Conservation (phyloP, 306 rosid genomes). For the Casuarina cunninghamiana region DNA sequence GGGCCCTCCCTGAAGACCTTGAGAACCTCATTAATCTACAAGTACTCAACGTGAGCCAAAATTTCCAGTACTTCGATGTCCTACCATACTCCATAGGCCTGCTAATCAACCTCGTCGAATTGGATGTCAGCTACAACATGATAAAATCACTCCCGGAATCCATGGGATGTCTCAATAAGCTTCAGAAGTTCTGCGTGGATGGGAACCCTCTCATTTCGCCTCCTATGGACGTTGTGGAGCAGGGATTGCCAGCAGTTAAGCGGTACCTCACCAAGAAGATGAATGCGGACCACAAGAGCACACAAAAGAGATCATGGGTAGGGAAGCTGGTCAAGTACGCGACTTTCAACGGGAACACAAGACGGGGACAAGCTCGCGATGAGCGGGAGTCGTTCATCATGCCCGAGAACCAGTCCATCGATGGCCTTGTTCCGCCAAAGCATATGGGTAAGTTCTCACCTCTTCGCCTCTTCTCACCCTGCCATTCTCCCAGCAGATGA, state of each 20-base stretch:
- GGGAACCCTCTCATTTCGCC: slow-evolving; percentile 85
- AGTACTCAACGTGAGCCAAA: slow-evolving; percentile 80
- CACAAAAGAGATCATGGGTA: slow-evolving; percentile 61
- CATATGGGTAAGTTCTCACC: slow-evolving; percentile 72
- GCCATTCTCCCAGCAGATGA: slow-evolving; percentile 41
- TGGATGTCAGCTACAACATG: slow-evolving; percentile 80
- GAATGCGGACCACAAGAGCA: slow-evolving; percentile 44
- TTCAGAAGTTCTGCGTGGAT: slow-evolving; percentile 61
- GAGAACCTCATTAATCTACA: slow-evolving; percentile 84
- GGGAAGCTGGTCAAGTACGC: slow-evolving; percentile 57
- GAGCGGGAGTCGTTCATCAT: slow-evolving; percentile 47
- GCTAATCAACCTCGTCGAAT: slow-evolving; percentile 66
- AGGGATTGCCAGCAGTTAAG: slow-evolving; percentile 62
- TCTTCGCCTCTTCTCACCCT: slow-evolving; percentile 77
- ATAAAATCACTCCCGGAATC: slow-evolving; percentile 61
- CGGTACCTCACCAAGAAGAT: slow-evolving; percentile 64
- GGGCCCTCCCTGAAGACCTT: slow-evolving; percentile 64
- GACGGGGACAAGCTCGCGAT: slow-evolving; percentile 12
- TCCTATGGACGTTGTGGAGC: slow-evolving; percentile 54
- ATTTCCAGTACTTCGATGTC: slow-evolving; percentile 70
- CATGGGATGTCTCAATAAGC: slow-evolving; percentile 65
- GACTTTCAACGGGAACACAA: slow-evolving; percentile 45
- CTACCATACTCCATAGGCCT: slow-evolving; percentile 83
- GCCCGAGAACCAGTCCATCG: slow-evolving; percentile 57
- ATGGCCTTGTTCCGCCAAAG: slow-evolving; percentile 68